Evolutionary conservation across 2,329 filamentous ascomycete species (phyloP).

Genomic region (Ascochyta rabiei): DNA sequence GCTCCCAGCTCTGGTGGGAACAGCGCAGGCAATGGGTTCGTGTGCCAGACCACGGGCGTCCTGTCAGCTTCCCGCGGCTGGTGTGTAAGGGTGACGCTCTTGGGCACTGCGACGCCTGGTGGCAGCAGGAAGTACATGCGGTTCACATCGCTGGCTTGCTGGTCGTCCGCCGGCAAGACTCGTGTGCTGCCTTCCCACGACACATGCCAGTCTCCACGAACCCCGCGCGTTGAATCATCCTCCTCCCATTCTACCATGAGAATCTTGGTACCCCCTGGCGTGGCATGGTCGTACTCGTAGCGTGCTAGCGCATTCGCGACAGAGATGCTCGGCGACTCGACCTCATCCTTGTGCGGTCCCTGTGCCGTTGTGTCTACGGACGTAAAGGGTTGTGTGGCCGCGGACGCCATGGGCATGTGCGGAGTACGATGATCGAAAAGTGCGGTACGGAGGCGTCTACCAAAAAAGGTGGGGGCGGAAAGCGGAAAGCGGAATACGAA

Average conservation of each 20-base stretch:
- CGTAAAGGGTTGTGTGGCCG: conserved; percentile 47
- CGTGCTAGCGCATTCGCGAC: conserved; percentile 71
- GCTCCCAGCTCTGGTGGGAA: conserved; percentile 77
- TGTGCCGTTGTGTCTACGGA: conserved; percentile 50
- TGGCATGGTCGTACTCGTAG: conserved; percentile 84
- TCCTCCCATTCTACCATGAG: conserved; percentile 92
- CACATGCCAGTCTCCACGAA: conserved; percentile 71
- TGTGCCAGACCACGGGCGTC: conserved; percentile 58
- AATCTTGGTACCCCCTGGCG: conserved; percentile 81
- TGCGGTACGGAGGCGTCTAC: conserved; percentile 40
- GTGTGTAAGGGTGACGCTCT: conserved; percentile 70
- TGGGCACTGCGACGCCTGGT: conserved; percentile 72
- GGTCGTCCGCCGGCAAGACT: conserved; percentile 69
- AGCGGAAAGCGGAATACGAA: conserved; percentile 39
- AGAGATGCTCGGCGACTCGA: conserved; percentile 56
- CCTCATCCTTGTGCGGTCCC: conserved; percentile 45
- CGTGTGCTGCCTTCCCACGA: conserved; percentile 82
- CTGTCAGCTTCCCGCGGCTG: conserved; percentile 53
- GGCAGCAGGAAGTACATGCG: conserved; percentile 83
- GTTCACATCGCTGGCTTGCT: conserved; percentile 57
- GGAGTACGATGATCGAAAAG: conserved; percentile 30
- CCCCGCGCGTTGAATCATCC: conserved; percentile 56
- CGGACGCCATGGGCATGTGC: conserved; percentile 41
- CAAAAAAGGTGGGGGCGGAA: conserved; percentile 39
- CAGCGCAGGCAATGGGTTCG: conserved; percentile 85